Evolutionary conservation across 1,284 basidiomycete species (phyloP), one percentile per base, ranked within the genome.

Genomic region (Hypsizygus ulmarius): DNA sequence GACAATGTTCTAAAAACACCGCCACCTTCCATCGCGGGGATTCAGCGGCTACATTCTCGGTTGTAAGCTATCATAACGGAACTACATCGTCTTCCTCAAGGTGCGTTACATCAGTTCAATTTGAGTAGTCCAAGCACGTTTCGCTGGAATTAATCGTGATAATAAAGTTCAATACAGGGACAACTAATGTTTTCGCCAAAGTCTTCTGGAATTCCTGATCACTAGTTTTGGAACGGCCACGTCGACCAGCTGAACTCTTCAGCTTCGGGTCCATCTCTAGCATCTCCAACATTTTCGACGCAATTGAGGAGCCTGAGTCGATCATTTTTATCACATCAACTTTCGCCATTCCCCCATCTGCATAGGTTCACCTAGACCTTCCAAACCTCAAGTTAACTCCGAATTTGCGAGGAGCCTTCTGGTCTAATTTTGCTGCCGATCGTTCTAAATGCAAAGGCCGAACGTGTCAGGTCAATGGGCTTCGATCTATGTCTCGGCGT

Each of bases 51-150:
- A 52, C 70, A 1, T 67, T 61, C 49, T 70, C 68, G 68, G 64
- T 64, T 2, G 67, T 65, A 1, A 68, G 64, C 41, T 64, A 64
- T 36, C 58, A 68, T 45, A 67, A 66, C 37, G 59, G 63, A 19
- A 64, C 61, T 2, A 64, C 27, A 52, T 62, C n/a, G 59, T 66
- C 4, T 67, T 64, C 52, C 50, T 69, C 33, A 69, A 71, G 60
- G 68, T 65, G 28, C 19, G 38, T 50, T 45, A 27, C 33, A 6
- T 37, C 39, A n/a, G 6, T 16, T 11, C 9, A 38, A 25, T 39
- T 5, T 30, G 15, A n/a, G n/a, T 6, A 36, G 4, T 10, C 10
- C 14, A 35, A 27, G 10, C 14, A n/a, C 33, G 16, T 40, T 33
- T 34, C 44, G 7, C 15, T 30, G n/a, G 30, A 9, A 14, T 32